phyloP scores from a whole-genome alignment of 768 basidiomycete genomes.

The Amyloporia xantha region DNA sequence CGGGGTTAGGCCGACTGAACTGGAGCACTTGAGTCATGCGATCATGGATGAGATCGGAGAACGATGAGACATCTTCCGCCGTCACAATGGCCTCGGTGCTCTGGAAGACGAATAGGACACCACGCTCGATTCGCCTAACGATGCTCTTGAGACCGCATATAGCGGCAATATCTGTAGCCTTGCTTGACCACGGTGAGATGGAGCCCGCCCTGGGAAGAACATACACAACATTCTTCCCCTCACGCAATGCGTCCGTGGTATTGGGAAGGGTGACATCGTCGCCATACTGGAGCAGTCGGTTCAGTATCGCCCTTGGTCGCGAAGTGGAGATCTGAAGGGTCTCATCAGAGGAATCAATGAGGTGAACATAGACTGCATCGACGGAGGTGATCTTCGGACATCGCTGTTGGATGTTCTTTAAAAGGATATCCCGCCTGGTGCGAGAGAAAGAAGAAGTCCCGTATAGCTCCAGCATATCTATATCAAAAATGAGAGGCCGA shows the following conservation, averaged over 20 bases:
- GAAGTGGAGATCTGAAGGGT: constrained; percentile 43
- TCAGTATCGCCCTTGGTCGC: constrained; percentile 44
- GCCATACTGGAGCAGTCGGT: constrained; percentile 78
- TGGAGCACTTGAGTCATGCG: constrained; percentile 91
- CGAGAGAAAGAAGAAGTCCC: constrained; percentile 74
- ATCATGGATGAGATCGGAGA: constrained; percentile 79
- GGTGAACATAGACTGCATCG: constrained; percentile 83
- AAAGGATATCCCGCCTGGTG: constrained; percentile 62
- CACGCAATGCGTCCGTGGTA: constrained; percentile 33
- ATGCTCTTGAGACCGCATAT: constrained; percentile 75
- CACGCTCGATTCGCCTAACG: constrained; percentile 83
- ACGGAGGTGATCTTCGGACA: constrained; percentile 54
- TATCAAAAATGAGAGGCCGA: no score
- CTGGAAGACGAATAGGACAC: constrained; percentile 60
- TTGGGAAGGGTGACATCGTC: constrained; percentile 53
- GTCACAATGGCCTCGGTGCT: constrained; percentile 37
- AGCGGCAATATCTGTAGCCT: constrained; percentile 90
- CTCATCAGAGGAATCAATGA: constrained; percentile 46
- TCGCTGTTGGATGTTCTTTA: constrained; percentile 48
- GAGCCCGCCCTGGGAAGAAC: constrained; percentile 84
- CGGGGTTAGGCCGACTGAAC: constrained; percentile 49
- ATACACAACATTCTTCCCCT: constrained; percentile 45
- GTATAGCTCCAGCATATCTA: constrained; percentile 75
- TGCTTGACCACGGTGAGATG: constrained; percentile 98
- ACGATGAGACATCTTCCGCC: constrained; percentile 39